Conservation (phyloP, 2,329 filamentous ascomycete genomes). For the Boeremia exigua region DNA sequence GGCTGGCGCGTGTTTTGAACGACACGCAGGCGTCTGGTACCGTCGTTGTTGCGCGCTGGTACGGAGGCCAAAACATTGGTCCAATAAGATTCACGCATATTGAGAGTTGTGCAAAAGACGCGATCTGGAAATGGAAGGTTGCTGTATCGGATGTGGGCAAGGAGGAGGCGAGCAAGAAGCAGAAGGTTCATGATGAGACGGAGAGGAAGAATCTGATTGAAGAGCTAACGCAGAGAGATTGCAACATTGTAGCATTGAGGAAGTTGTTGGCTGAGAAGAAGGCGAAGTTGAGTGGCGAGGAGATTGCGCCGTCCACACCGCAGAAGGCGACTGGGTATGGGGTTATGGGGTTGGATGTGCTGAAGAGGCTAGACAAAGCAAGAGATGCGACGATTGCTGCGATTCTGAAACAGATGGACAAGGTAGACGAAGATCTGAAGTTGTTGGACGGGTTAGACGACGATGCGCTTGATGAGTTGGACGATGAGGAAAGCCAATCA, state of each 20-base stretch:
- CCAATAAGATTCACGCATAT: slow-evolving; percentile 61
- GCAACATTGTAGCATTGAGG: slow-evolving; percentile 56
- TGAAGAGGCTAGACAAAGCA: slow-evolving; percentile 56
- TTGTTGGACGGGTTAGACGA: slow-evolving; percentile 32
- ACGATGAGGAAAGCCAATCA: neutral
- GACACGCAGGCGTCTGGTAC: slow-evolving; percentile 53
- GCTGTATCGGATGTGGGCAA: slow-evolving; percentile 40
- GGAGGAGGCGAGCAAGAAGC: slow-evolving; percentile 47
- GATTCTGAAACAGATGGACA: slow-evolving; percentile 60
- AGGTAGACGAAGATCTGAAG: slow-evolving; percentile 52
- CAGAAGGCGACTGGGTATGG: slow-evolving; percentile 50
- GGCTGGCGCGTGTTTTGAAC: slow-evolving; percentile 55
- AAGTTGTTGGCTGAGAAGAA: slow-evolving; percentile 53
- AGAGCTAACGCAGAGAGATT: slow-evolving; percentile 51
- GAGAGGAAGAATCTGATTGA: slow-evolving; percentile 48
- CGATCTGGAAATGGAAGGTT: slow-evolving; percentile 52
- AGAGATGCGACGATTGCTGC: slow-evolving; percentile 61
- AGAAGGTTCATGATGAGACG: slow-evolving; percentile 44
- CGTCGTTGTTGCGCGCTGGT: slow-evolving; percentile 62
- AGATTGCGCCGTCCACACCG: slow-evolving; percentile 33
- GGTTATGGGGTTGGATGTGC: slow-evolving; percentile 48
- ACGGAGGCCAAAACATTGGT: slow-evolving; percentile 60
- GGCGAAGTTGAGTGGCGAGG: slow-evolving; percentile 37
- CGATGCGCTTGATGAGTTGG: slow-evolving; percentile 23
- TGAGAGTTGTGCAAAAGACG: slow-evolving; percentile 56